Conservation (phyloP, 2,329 filamentous ascomycete species). For the Penicillium concentricum region DNA sequence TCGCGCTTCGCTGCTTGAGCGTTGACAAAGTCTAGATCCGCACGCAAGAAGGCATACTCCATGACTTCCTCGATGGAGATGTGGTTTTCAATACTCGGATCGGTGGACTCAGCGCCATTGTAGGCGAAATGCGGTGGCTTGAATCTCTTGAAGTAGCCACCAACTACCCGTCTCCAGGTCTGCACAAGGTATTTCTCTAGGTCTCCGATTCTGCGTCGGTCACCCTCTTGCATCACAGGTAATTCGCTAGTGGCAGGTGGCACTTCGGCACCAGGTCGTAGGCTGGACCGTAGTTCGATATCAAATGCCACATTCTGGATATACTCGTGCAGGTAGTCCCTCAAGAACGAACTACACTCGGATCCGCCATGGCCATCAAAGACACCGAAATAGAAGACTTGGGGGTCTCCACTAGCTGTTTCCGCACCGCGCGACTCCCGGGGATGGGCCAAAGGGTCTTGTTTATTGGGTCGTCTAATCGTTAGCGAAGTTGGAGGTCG, state of each 20-base stretch:
- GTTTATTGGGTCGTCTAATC: conserved; percentile 29
- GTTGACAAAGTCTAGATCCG: conserved; percentile 89
- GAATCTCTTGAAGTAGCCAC: conserved; percentile 93
- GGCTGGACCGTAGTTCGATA: conserved; percentile 76
- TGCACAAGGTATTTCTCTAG: conserved; percentile 70
- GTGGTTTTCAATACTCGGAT: conserved; percentile 31
- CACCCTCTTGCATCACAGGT: conserved; percentile 53
- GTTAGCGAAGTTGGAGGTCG: conserved; percentile 67
- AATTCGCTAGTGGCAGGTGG: conserved; percentile 32
- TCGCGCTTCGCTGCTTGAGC: conserved; percentile 82
- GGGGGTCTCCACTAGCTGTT: conserved; percentile 80
- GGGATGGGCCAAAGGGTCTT: conserved; percentile 31
- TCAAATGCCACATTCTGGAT: conserved; percentile 75
- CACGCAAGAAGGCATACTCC: conserved; percentile 88
- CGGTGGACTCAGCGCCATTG: conserved; percentile 27
- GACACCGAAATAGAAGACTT: conserved; percentile 95
- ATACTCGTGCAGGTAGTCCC: conserved; percentile 81
- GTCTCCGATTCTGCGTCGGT: conserved; percentile 61
- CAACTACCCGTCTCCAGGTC: conserved; percentile 79
- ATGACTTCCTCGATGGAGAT: conserved; percentile 59
- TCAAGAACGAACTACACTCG: conserved; percentile 83
- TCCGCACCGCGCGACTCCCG: conserved; percentile 67
- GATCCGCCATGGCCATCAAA: conserved; percentile 94
- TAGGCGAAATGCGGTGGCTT: conserved; percentile 72
- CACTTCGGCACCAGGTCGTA: conserved; percentile 48